Conservation (phyloP, 116 monocot genomes). For the Cymodocea nodosa region DNA sequence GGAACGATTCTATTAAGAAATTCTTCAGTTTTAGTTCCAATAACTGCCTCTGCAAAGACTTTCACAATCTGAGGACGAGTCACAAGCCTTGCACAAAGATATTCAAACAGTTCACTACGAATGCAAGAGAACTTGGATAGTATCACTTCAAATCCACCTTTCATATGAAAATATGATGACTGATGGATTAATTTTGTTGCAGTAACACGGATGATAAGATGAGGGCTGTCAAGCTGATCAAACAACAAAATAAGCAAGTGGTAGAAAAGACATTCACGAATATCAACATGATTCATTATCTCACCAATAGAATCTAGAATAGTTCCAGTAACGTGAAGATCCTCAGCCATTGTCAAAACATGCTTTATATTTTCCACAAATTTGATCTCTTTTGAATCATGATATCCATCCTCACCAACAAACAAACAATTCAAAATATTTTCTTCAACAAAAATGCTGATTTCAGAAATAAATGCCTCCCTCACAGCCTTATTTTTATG, state of each 20-base stretch:
- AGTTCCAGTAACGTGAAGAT: conserved; percentile 52
- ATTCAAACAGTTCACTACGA: conserved; percentile 58
- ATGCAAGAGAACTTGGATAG: conserved; percentile 49
- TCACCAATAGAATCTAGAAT: conserved; percentile 49
- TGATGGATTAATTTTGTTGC: conserved; percentile 57
- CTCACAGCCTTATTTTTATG: conserved; percentile 62
- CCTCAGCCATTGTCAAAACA: conserved; percentile 45
- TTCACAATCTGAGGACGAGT: conserved; percentile 46
- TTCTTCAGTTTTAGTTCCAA: conserved; percentile 57
- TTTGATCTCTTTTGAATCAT: conserved; percentile 34
- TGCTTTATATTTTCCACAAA: conserved; percentile 55
- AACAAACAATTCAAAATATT: conserved; percentile 43
- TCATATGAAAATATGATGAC: conserved; percentile 29
- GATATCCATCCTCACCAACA: conserved; percentile 15
- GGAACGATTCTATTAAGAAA: conserved; percentile 72
- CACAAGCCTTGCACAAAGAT: conserved; percentile 52
- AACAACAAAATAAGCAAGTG: conserved; percentile 59
- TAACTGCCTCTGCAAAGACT: conserved; percentile 67
- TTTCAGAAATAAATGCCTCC: conserved; percentile 60
- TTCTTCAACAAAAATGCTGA: conserved; percentile 51
- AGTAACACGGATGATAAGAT: conserved; percentile 36
- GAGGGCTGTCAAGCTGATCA: conserved; percentile 63
- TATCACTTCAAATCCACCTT: conserved; percentile 61
- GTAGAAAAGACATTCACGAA: conserved; percentile 41
- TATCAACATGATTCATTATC: conserved; percentile 51